A percentile compares a stretch with the other conserved stretches of the same genome.
Conservation (phyloP, 2,329 filamentous ascomycete genomes). For the Paraphoma chrysanthemicola region DNA sequence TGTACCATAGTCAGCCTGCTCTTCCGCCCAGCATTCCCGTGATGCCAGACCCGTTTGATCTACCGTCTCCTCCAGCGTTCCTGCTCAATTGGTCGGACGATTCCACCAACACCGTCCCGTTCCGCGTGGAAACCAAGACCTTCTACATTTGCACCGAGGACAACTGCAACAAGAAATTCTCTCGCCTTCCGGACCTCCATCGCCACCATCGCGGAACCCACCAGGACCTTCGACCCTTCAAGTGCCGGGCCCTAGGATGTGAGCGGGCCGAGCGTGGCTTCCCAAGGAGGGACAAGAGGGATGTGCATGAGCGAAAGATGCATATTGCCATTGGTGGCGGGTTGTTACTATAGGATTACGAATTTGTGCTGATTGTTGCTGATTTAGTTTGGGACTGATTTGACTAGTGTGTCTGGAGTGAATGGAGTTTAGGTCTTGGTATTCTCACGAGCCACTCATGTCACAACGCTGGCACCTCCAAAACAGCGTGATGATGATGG, state of each 20-base stretch:
- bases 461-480: no score
- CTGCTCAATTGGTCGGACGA: no score
- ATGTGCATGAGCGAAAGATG: constrained; percentile 1
- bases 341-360: background rate
- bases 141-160: background rate
- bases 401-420: background rate
- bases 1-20: no score
- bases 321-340: background rate
- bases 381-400: background rate
- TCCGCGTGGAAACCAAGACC: background rate
- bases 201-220: constrained; percentile 9
- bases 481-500: no score
- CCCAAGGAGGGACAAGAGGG: constrained; percentile 1
- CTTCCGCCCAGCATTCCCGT: no score
- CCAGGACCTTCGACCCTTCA: constrained; percentile 1
- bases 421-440: background rate
- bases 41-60: no score
- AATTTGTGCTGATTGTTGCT: background rate
- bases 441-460: no score
- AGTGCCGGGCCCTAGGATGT: background rate
- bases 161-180: constrained; percentile 1
- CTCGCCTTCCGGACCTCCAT: background rate
- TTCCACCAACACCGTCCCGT: background rate
- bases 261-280: background rate
- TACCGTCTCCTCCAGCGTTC: no score